These are phyloP conservation scores for Urtica urens DNA, from an alignment of 306 rosid genomes.

Conservation along the genomic window DNA sequence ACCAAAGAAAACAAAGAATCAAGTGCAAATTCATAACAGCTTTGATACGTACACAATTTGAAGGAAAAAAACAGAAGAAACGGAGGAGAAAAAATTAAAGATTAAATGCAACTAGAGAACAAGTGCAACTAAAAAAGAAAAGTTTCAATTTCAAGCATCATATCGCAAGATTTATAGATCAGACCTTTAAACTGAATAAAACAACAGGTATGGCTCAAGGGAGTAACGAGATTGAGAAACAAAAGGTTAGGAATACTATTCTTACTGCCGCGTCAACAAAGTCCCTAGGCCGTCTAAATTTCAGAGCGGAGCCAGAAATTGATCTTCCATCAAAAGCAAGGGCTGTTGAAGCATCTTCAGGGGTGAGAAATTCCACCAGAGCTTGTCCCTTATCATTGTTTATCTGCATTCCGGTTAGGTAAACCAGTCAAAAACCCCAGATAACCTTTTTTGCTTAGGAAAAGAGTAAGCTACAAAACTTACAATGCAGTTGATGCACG, in stretches of 20 bases:
- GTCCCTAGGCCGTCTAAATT: constrained; percentile 85
- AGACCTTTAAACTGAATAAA: constrained; percentile 3
- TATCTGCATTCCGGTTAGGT: constrained; percentile 43
- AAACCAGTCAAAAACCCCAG: constrained; percentile 3
- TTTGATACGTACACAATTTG: not conserved
- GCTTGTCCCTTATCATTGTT: constrained; percentile 82
- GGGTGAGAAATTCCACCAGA: constrained; percentile 80
- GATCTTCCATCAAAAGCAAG: constrained; percentile 73
- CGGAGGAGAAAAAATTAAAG: not conserved
- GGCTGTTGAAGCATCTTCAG: constrained; percentile 82
- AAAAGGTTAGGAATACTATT: constrained; percentile 26
- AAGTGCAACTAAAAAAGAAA: not conserved
- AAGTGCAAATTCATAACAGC: not conserved
- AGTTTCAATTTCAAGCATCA: constrained; percentile 1
- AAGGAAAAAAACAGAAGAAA: not conserved
- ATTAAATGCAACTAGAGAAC: constrained; percentile 1
- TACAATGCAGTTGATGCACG: constrained; percentile 84
- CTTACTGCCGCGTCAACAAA: constrained; percentile 81
- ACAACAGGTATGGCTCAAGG: not conserved
- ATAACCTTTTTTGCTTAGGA: not conserved
- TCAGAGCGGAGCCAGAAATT: constrained; percentile 55
- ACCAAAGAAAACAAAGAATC: not conserved
- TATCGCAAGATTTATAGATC: not conserved
- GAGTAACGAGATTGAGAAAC: constrained; percentile 9
- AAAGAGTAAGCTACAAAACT: constrained; percentile 20